phyloP scores from a whole-genome alignment of 2,329 filamentous ascomycete species.

The Aspergillus amoenus region DNA sequence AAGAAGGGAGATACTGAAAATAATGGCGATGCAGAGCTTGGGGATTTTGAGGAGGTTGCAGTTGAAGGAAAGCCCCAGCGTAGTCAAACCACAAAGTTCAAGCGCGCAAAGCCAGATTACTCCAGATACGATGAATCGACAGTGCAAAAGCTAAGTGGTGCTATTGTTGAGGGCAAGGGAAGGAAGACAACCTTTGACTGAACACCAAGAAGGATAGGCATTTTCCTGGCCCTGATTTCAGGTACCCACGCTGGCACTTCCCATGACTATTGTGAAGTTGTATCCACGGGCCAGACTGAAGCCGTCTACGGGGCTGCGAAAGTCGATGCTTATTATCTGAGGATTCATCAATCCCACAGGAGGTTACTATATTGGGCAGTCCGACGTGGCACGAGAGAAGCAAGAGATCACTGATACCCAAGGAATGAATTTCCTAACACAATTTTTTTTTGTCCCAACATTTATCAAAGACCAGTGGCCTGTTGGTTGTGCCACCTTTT shows the following conservation, averaged over 20 bases:
- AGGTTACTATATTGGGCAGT: not conserved
- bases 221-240: not conserved
- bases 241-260: not conserved
- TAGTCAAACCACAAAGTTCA: slow-evolving; percentile 24
- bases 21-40: slow-evolving; percentile 10
- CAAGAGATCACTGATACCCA: slow-evolving; percentile 12
- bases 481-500: slow-evolving; percentile 1
- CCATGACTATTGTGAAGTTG: not conserved
- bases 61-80: slow-evolving; percentile 22
- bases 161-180: slow-evolving; percentile 74
- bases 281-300: not conserved
- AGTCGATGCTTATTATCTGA: slow-evolving; percentile 4
- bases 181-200: slow-evolving; percentile 81
- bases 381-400: slow-evolving; percentile 5
- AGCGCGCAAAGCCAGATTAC: slow-evolving; percentile 36
- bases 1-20: slow-evolving; percentile 23
- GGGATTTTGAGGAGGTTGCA: slow-evolving; percentile 18
- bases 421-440: slow-evolving; percentile 11
- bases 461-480: not conserved
- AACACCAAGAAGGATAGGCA: slow-evolving; percentile 8
- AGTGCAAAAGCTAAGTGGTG: slow-evolving; percentile 68
- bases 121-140: slow-evolving; percentile 51
- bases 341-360: not conserved
- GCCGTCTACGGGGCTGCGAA: not conserved
- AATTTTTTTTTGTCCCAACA: not conserved